Percentiles rank a stretch among this genome's conserved stretches.
Conservation (phyloP, 306 rosid species). For the Aeschynomene evenia region DNA sequence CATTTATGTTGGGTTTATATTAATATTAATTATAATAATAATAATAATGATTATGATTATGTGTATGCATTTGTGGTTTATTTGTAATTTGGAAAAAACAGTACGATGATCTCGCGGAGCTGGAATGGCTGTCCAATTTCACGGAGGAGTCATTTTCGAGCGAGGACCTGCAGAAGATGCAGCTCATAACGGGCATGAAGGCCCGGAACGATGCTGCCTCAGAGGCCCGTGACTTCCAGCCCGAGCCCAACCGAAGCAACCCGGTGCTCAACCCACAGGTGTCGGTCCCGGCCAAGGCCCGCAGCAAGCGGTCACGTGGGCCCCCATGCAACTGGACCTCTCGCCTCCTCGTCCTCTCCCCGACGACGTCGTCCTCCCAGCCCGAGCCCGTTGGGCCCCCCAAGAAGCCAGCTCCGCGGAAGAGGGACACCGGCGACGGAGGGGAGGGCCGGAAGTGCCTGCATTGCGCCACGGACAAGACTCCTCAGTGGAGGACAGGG, state of each 20-base stretch:
- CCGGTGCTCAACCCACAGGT: conserved; percentile 46
- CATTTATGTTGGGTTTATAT: too few relatives aligned
- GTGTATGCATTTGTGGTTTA: not conserved
- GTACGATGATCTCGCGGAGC: conserved; percentile 84
- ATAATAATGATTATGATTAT: too few relatives aligned
- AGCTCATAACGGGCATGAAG: conserved; percentile 69
- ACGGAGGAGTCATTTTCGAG: conserved; percentile 84
- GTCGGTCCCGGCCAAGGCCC: conserved; percentile 78
- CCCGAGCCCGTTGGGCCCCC: not conserved
- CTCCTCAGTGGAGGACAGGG: conserved; percentile 95
- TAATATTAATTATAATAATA: too few relatives aligned
- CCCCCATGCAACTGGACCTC: conserved; percentile 87
- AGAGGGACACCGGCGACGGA: conserved; percentile 49
- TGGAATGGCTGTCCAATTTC: conserved; percentile 89
- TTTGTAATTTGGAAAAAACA: conserved; percentile 21
- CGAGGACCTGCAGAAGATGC: conserved; percentile 76
- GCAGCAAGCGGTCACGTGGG: conserved; percentile 83
- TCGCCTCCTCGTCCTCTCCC: conserved; percentile 59
- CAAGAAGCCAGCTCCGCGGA: conserved; percentile 46
- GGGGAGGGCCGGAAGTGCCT: conserved; percentile 67
- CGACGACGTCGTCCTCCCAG: conserved; percentile 31
- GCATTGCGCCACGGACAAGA: conserved; percentile 91
- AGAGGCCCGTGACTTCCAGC: conserved; percentile 32
- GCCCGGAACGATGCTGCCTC: conserved; percentile 43
- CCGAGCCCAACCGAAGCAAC: conserved; percentile 19